Evolutionary conservation across 2,329 filamentous ascomycete genomes (phyloP), one percentile per base, ranked within the genome.

Genomic region (Nakataea oryzae): DNA sequence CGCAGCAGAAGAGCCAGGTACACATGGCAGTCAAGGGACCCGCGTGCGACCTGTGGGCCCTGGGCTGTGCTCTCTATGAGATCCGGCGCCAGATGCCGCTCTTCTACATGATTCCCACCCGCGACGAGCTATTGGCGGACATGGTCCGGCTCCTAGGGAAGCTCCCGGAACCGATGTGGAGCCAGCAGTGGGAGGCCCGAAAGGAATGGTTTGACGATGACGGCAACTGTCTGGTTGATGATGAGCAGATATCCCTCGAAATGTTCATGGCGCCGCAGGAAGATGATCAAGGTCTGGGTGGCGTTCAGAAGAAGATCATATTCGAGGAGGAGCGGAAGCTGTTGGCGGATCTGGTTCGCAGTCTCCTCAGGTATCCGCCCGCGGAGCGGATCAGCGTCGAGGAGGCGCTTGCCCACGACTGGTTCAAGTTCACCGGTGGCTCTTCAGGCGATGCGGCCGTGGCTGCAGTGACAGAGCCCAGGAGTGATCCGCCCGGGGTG

Each of bases 61-160:
- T 65, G 7, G 63, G 62, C 54, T 65, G 63, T 57, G 61, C 62
- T 27, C 62, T 64, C 4, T 64, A 63, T 34, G 63, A 64, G 60
- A 64, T 64, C 62, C 60, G 62, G 14, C 24, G 59, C 30, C 62
- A 63, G 57, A 57, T 57, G n/a, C 60, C 58, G 17, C 63, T 64
- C 54, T 64, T 64, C 58, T 62, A 64, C 55, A 59, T 62, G 62
- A 67, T 59, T 27, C 55, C 55, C 26, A 26, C 6, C 55, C 12
- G 55, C 55, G 55, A 29, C 26, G 55, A 57, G 55, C 55, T 57
- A 6, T 29, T 55, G 8, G 54, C 21, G 7, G 55, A 30, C 13
- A 57, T 57, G 27, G 13, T 29, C 14, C 55, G 27, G 55, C 26
- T 57, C 11, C 13, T 57, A 9, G 27, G 55, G 26, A 30, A 28